phyloP scores from a whole-genome alignment of 108 stramenopile species.

The Epithemia pelagica region DNA sequence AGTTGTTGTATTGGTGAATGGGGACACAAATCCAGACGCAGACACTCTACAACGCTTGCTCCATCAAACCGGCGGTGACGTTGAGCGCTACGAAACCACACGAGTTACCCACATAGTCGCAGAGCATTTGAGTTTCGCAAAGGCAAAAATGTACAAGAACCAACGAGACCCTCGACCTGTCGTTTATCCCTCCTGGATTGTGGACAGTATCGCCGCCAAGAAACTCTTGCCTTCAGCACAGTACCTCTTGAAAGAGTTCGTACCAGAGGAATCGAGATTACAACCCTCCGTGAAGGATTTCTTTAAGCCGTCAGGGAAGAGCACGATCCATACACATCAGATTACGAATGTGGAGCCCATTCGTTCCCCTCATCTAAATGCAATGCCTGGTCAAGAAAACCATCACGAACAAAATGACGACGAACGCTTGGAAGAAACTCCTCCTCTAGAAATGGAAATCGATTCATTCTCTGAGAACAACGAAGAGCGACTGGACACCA shows the following conservation, averaged over 20 bases:
- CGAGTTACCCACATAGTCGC: conserved; percentile 80
- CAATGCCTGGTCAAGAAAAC: too few species aligned
- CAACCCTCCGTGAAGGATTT: neutral
- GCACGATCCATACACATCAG: too few species aligned
- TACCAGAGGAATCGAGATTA: neutral
- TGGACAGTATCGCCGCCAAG: conserved; percentile 44
- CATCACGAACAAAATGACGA: too few species aligned
- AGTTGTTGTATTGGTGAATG: conserved; percentile 66
- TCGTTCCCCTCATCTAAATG: too few species aligned
- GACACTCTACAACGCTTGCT: conserved; percentile 63
- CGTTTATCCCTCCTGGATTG: conserved; percentile 63
- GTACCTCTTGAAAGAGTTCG: conserved; percentile 58
- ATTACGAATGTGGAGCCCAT: too few species aligned
- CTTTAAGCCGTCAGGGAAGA: too few species aligned
- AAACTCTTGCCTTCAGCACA: conserved; percentile 54
- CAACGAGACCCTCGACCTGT: conserved; percentile 57
- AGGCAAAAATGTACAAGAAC: conserved; percentile 65
- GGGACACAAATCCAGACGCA: conserved; percentile 64
- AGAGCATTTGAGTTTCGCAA: conserved; percentile 64
- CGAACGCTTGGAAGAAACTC: too few species aligned
- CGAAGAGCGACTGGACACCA: too few species aligned
- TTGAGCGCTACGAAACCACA: conserved; percentile 77
- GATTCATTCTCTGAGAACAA: too few species aligned
- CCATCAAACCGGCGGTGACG: conserved; percentile 69
- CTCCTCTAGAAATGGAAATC: too few species aligned